Percentiles rank a stretch among this genome's conserved stretches.
Evolutionary conservation across 228 moss, liverwort and hornwort species (phyloP).

Genomic region (Sphagnum fallax): DNA sequence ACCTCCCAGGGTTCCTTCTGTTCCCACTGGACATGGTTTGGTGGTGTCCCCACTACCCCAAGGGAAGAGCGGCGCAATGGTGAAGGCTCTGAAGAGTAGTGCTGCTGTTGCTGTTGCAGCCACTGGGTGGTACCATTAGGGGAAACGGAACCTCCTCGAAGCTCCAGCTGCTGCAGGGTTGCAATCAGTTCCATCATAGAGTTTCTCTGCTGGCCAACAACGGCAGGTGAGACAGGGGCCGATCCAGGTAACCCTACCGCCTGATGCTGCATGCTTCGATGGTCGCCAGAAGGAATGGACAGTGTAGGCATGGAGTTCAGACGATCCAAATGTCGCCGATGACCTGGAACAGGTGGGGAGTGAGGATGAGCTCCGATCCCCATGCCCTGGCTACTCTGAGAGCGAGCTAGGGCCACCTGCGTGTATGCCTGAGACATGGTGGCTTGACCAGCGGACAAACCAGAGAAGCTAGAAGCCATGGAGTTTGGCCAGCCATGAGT

Average conservation of each 20-base stretch:
- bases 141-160: slow-evolving; percentile 14
- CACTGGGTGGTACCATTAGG: slow-evolving; percentile 29
- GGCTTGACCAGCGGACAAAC: slow-evolving; percentile 33
- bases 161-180: slow-evolving; percentile 71
- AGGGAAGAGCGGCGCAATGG: slow-evolving; percentile 84
- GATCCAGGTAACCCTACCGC: slow-evolving; percentile 49
- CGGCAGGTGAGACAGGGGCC: slow-evolving; percentile 70
- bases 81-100: slow-evolving; percentile 71
- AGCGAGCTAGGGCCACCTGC: slow-evolving; percentile 14
- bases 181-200: slow-evolving; percentile 78
- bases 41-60: slow-evolving; percentile 79
- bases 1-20: slow-evolving; percentile 51
- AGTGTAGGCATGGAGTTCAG: slow-evolving; percentile 93
- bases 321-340: slow-evolving; percentile 83
- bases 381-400: slow-evolving; percentile 42
- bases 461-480: slow-evolving; percentile 4
- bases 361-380: slow-evolving; percentile 22
- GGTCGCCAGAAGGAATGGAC: slow-evolving; percentile 50
- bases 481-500: slow-evolving; percentile 52
- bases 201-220: slow-evolving; percentile 8
- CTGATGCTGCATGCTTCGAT: slow-evolving; percentile 48
- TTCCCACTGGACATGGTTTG: slow-evolving; percentile 66
- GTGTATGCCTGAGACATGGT: slow-evolving; percentile 31
- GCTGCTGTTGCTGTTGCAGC: slow-evolving; percentile 23
- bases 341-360: slow-evolving; percentile 47